Evolutionary conservation across 169 alveolate species (phyloP), one percentile per base, ranked within the genome.

Genomic region (Plasmodium falciparum): DNA sequence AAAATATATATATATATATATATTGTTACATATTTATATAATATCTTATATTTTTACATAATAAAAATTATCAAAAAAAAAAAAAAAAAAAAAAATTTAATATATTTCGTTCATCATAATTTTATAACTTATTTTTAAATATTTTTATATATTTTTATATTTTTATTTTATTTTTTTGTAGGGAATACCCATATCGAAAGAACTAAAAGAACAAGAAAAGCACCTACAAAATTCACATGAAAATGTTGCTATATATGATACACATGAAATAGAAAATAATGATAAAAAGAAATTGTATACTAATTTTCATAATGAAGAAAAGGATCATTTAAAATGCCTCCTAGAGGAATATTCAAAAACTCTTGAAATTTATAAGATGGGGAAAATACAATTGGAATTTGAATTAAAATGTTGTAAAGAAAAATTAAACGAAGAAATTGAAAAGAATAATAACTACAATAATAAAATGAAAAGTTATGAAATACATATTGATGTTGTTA

Each of bases 351-450:
- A 78, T 47, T 67, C 65, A 63, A 67, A 43, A 12, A 33, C 9
- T 39, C 13, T 66, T 3, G 61, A 78, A 45, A 12, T 50, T 5
- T 50, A 58, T 13, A 71, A 78, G 39, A 43, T 11, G 2, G 78
- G 63, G 15, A 78, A 59, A 20, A 49, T 22, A 12, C 24, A 78
- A 66, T 13, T 24, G 0, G 71, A 52, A 12, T 65, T 49, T 3
- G 89, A 78, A 47, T 45, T 78, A 58, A 66, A 78, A 33, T 50
- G 12, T 58, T 65, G 72, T 47, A 78, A 66, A 59, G 26, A 78
- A 15, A 67, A 78, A 22, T 26, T 78, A 66, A 67, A 66, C 2
- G 89, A 78, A 22, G 78, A 78, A 78, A 66, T 78, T 26, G 65
- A 78, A 78, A 65, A 33, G 15, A 78, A 78, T 49, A 70, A 65